These are phyloP conservation scores for Breviolum minutum DNA, from an alignment of 73 alveolate genomes.

Conservation along the genomic window DNA sequence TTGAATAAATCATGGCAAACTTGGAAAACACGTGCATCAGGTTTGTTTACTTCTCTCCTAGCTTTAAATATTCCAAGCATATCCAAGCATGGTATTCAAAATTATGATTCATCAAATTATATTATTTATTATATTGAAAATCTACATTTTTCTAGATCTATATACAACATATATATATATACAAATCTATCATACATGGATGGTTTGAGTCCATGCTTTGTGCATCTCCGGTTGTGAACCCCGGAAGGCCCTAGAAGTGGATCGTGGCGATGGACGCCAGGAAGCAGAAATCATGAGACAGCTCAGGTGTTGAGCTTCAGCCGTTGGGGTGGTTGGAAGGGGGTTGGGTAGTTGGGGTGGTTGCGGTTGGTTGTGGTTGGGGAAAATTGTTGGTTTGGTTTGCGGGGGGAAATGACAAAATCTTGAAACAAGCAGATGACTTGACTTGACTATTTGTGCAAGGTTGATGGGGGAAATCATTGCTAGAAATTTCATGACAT, in stretches of 20 bases:
- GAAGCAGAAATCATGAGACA: constrained; percentile 33
- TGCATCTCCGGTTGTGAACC: background rate
- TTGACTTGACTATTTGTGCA: background rate
- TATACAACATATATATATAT: background rate
- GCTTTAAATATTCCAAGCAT: no score
- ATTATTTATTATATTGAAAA: background rate
- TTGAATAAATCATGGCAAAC: no score
- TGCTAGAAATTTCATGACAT: no score
- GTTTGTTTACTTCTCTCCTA: no score
- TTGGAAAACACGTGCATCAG: no score
- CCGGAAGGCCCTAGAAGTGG: constrained; percentile 33
- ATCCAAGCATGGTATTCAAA: no score
- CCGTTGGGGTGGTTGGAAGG: no score
- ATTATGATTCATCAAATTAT: no score
- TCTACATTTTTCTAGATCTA: background rate
- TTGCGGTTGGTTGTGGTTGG: background rate
- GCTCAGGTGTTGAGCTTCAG: background rate
- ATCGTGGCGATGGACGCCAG: constrained; percentile 8
- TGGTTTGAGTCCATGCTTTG: background rate
- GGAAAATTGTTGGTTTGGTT: background rate
- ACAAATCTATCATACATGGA: background rate
- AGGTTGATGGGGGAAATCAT: no score
- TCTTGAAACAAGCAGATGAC: background rate
- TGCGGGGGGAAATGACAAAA: no score
- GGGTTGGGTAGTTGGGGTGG: background rate